A percentile compares a stretch with the other conserved stretches of the same genome.
Evolutionary conservation across 2,329 filamentous ascomycete species (phyloP).

Genomic region (Coniochaeta sp.): DNA sequence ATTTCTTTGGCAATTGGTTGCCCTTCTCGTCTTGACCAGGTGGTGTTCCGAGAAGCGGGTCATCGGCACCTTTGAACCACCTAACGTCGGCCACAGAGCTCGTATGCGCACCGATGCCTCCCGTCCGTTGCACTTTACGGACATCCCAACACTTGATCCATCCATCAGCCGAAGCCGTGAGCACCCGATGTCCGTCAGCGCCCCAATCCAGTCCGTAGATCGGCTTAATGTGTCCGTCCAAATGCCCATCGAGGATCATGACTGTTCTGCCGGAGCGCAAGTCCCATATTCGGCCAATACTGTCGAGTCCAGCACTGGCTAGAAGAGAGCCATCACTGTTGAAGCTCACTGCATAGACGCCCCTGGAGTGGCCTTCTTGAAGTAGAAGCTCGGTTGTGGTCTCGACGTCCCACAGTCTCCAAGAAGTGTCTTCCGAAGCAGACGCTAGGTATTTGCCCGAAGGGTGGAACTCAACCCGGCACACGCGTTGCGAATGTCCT

Average conservation of each 20-base stretch:
- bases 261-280: conserved; percentile 84
- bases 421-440: conserved; percentile 92
- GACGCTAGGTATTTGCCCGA: conserved; percentile 85
- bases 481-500: conserved; percentile 82
- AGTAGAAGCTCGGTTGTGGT: conserved; percentile 76
- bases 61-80: conserved; percentile 87
- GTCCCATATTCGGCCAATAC: conserved; percentile 94
- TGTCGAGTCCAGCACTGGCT: conserved; percentile 88
- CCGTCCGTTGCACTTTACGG: conserved; percentile 74
- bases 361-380: conserved; percentile 91
- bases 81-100: conserved; percentile 87
- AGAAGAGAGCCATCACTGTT: conserved; percentile 86
- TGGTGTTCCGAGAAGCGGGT: conserved; percentile 53
- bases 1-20: conserved; percentile 67
- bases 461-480: conserved; percentile 89
- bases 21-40: conserved; percentile 59
- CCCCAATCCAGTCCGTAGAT: conserved; percentile 94
- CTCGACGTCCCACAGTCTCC: conserved; percentile 91
- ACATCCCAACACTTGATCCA: conserved; percentile 99
- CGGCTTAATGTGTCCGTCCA: conserved; percentile 75
- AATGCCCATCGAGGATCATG: conserved; percentile 87
- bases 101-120: conserved; percentile 82
- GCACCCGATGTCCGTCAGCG: conserved; percentile 79
- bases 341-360: conserved; percentile 85
- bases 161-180: conserved; percentile 88